Percentiles rank a stretch among this genome's conserved stretches.
phyloP scores from a whole-genome alignment of 805 yeast genomes.

The Nakazawaea wyomingensis region DNA sequence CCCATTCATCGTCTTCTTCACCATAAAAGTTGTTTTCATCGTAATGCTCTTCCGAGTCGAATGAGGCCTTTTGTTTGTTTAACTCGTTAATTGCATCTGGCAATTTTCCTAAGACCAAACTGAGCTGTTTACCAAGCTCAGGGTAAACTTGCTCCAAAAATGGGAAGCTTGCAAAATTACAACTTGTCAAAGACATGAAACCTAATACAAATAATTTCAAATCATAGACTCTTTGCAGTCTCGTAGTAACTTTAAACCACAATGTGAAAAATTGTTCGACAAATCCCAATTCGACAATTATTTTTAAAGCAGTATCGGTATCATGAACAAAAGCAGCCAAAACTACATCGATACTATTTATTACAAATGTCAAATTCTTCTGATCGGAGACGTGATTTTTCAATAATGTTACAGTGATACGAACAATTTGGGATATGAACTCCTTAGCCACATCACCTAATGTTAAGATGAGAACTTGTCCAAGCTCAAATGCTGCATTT shows the following conservation, averaged over 20 bases:
- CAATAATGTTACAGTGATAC: slow-evolving; percentile 36
- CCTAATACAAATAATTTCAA: slow-evolving; percentile 73
- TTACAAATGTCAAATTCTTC: slow-evolving; percentile 34
- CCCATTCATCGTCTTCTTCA: slow-evolving; percentile 21
- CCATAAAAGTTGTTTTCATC: slow-evolving; percentile 26
- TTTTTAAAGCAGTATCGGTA: slow-evolving; percentile 44
- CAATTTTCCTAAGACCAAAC: slow-evolving; percentile 47
- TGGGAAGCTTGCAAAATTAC: slow-evolving; percentile 12
- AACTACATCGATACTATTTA: slow-evolving; percentile 55
- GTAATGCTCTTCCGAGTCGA: slow-evolving; percentile 29
- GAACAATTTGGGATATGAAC: slow-evolving; percentile 41
- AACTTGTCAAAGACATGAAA: slow-evolving; percentile 39
- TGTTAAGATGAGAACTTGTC: slow-evolving; percentile 58
- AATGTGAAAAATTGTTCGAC: slow-evolving; percentile 48
- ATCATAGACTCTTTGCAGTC: slow-evolving; percentile 70
- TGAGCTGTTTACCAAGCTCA: slow-evolving; percentile 46
- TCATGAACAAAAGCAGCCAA: slow-evolving; percentile 61
- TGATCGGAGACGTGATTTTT: slow-evolving; percentile 24
- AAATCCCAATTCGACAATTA: slow-evolving; percentile 40
- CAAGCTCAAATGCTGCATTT: slow-evolving; percentile 53
- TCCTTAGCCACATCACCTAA: slow-evolving; percentile 43
- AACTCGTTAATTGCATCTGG: slow-evolving; percentile 69
- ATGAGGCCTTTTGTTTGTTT: slow-evolving; percentile 59
- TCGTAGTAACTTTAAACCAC: slow-evolving; percentile 60
- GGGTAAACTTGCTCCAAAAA: slow-evolving; percentile 32